These are phyloP conservation scores for Zizania palustris DNA, from an alignment of 202 grass and related monocot genomes.

Conservation along the genomic window DNA sequence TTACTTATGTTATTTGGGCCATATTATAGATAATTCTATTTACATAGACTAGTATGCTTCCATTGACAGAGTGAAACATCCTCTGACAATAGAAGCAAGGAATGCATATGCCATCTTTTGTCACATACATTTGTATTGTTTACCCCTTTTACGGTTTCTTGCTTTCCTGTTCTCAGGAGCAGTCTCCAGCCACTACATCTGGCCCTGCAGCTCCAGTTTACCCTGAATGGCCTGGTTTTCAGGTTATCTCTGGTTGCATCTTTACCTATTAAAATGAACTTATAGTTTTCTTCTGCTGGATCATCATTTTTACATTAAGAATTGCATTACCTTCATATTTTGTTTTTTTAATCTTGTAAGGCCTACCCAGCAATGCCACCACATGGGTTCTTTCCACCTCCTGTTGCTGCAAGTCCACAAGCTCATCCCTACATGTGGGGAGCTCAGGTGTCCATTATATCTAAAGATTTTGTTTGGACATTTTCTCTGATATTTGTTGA, in stretches of 20 bases:
- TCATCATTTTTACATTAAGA: slow-evolving; percentile 19
- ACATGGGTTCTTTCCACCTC: slow-evolving; percentile 77
- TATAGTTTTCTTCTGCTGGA: neutral
- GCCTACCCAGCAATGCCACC: slow-evolving; percentile 84
- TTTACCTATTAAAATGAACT: slow-evolving; percentile 17
- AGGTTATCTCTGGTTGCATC: slow-evolving; percentile 47
- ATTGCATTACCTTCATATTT: neutral
- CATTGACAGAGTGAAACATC: slow-evolving; percentile 14
- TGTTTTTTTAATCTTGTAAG: slow-evolving; percentile 45
- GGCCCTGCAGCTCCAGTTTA: slow-evolving; percentile 58
- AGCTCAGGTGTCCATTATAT: slow-evolving; percentile 66
- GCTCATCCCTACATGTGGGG: slow-evolving; percentile 99
- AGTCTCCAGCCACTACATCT: slow-evolving; percentile 61
- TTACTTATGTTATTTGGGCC: slow-evolving; percentile 19
- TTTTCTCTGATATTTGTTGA: slow-evolving; percentile 11
- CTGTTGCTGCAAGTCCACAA: slow-evolving; percentile 68
- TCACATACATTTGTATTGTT: slow-evolving; percentile 24
- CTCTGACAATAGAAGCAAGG: neutral
- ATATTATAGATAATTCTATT: slow-evolving; percentile 9
- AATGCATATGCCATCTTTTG: slow-evolving; percentile 8
- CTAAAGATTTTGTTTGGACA: neutral
- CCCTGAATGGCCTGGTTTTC: slow-evolving; percentile 89
- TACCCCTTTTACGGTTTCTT: slow-evolving; percentile 20
- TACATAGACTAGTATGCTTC: slow-evolving; percentile 11
- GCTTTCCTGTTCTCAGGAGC: slow-evolving; percentile 61